These are phyloP conservation scores for Castanea mollissima DNA, from an alignment of 306 rosid species.

Conservation along the genomic window DNA sequence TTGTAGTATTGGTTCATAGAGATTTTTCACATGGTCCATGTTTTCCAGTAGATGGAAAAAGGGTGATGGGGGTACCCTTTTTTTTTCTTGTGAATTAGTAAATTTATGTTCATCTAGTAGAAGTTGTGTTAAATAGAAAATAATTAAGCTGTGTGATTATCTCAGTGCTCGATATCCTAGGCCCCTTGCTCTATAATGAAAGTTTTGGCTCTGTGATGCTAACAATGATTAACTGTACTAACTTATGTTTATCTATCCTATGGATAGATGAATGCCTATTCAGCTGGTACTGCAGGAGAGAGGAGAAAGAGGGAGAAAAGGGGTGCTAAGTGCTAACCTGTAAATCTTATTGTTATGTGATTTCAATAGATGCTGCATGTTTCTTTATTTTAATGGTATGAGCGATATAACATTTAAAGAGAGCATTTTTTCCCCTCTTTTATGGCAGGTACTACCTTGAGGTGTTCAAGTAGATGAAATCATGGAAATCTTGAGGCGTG, in stretches of 20 bases:
- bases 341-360: background rate
- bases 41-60: too few relatives aligned
- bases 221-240: conserved; percentile 9
- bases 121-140: too few relatives aligned
- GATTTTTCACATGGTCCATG: too few relatives aligned
- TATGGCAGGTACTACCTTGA: too few relatives aligned
- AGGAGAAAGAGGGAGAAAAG: background rate
- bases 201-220: background rate
- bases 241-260: conserved; percentile 12
- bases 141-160: background rate
- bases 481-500: too few relatives aligned
- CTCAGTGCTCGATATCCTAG: background rate
- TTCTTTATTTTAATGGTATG: background rate
- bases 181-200: background rate
- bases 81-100: too few relatives aligned
- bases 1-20: too few relatives aligned
- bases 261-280: conserved; percentile 9
- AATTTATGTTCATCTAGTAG: too few relatives aligned
- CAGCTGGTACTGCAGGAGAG: conserved; percentile 5
- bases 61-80: too few relatives aligned
- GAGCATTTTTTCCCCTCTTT: too few relatives aligned
- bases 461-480: too few relatives aligned
- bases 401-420: background rate
- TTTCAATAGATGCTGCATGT: background rate
- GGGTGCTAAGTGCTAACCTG: background rate